Percentiles rank a stretch among this genome's conserved stretches.
phyloP scores from a whole-genome alignment of 2,329 filamentous ascomycete species.

The Calonectria pauciramosa region DNA sequence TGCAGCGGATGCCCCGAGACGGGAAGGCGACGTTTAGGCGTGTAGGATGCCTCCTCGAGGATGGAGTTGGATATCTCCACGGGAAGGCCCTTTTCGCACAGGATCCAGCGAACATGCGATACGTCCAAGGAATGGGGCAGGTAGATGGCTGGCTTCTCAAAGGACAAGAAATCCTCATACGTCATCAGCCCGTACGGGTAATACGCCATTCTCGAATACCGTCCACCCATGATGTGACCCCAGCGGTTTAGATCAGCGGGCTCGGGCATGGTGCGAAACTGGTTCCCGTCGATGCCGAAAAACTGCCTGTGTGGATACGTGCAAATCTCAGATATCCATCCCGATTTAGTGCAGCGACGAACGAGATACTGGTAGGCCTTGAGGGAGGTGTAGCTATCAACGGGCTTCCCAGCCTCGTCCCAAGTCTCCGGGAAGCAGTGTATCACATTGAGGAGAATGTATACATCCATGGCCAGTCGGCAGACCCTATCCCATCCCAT shows the following conservation, averaged over 20 bases:
- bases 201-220: neutral
- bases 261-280: neutral
- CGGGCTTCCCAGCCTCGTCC: neutral
- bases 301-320: constrained; percentile 3
- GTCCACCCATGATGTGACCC: neutral
- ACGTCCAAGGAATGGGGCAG: neutral
- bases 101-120: neutral
- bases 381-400: neutral
- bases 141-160: neutral
- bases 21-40: neutral
- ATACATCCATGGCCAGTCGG: neutral
- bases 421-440: neutral
- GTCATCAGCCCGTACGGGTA: neutral
- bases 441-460: constrained; percentile 7
- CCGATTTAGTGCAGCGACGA: neutral
- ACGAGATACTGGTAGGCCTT: neutral
- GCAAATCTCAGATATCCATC: neutral
- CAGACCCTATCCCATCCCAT: neutral
- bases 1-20: neutral
- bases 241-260: neutral
- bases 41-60: neutral
- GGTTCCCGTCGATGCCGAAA: neutral
- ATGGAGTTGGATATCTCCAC: neutral
- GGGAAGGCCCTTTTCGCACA: neutral
- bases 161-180: neutral